Conservation (phyloP, 2,329 filamentous ascomycete genomes). For the Colletotrichum lentis region DNA sequence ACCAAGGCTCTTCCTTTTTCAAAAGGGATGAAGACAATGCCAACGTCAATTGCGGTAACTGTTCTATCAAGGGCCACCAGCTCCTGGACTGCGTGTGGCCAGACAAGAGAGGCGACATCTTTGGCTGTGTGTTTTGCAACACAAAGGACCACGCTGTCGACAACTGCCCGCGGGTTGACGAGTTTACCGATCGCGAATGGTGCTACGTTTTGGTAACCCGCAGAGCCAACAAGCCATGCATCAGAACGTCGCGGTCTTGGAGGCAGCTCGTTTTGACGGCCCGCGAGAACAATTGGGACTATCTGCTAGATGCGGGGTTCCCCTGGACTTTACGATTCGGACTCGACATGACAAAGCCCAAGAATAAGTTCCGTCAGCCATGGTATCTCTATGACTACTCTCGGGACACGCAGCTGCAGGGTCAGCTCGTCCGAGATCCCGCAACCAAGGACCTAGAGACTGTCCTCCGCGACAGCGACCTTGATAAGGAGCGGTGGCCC, state of each 20-base stretch:
- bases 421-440: background rate
- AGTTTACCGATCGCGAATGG: background rate
- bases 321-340: background rate
- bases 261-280: too few species aligned
- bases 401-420: background rate
- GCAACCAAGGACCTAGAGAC: background rate
- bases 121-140: background rate
- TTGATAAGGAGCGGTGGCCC: too few species aligned
- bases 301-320: background rate
- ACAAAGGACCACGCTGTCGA: background rate
- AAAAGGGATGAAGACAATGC: background rate
- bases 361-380: background rate
- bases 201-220: background rate
- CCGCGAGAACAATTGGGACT: background rate
- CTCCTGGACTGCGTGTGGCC: background rate
- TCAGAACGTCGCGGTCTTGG: background rate
- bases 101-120: background rate
- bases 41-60: background rate
- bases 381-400: constrained; percentile 4
- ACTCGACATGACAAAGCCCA: background rate
- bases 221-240: background rate
- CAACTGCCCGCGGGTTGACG: background rate
- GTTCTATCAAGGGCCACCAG: background rate
- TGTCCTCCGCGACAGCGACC: background rate
- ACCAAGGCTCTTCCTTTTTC: background rate